Evolutionary conservation across 2,329 filamentous ascomycete species (phyloP), one percentile per base, ranked within the genome.

Genomic region (Leptographium radiaticola): DNA sequence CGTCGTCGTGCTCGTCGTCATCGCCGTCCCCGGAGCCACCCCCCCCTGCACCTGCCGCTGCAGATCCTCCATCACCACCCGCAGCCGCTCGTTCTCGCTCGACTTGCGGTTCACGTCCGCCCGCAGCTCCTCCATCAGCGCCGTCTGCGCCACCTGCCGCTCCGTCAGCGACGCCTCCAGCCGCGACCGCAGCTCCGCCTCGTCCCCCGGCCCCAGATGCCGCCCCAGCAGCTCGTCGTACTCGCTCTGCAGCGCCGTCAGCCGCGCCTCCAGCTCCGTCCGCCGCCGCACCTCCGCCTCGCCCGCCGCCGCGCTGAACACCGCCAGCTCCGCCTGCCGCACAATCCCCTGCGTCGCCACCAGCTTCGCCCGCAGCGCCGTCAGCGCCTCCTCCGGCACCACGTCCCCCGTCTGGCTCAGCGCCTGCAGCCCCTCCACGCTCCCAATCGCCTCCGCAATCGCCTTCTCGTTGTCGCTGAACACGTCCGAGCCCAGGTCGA

Each of bases 391-490:
- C 5, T 88, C 83, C 0, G 87, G 81, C 61, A 97, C 83, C 16
- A 80, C 75, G 64, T 95, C 87, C 53, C 91, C 90, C 12, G 80
- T 75, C 13, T 83, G 77, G 69, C 85, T 87, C 62, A 88, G 77
- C 61, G 89, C 85, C 59, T 89, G 79, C 44, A 97, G 74, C 13
- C 79, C 73, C 61, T 95, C 89, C 34, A 97, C 75, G 62, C 87
- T 84, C 61, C 89, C 81, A 61, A 97, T 91, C 58, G 89, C 84
- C 58, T 86, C 82, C 56, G 87, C 82, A 55, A 98, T 87, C 51
- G 82, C 84, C 59, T 84, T 80, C 68, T 98, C 93, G 62, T 95
- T 95, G 55, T 93, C 87, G 61, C 89, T 95, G 67, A 97, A 95
- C 36, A 94, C 84, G 55, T 96, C 90, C 49, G 86, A 85, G 46